Conservation (phyloP, 441 rosid genomes). For the Rhodomyrtus psidioides region DNA sequence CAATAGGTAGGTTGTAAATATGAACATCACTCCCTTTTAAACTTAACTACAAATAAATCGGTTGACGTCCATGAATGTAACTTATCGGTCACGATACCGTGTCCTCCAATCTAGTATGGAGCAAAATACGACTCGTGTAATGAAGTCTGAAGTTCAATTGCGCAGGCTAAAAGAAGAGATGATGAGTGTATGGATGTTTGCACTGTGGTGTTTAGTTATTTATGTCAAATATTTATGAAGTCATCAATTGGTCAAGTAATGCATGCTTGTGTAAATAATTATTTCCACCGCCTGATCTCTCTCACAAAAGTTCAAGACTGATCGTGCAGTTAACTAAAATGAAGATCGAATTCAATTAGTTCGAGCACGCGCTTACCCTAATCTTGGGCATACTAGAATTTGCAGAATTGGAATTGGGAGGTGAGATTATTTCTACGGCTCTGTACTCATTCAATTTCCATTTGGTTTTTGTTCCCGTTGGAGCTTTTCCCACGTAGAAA, state of each 20-base stretch:
- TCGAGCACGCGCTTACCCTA: neutral
- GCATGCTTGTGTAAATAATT: neutral
- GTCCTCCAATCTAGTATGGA: neutral
- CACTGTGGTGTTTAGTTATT: neutral
- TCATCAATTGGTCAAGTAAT: neutral
- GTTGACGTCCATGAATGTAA: neutral
- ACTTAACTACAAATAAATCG: neutral
- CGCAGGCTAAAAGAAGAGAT: neutral
- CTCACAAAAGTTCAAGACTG: neutral
- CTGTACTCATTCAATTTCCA: conserved; percentile 87
- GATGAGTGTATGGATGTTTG: neutral
- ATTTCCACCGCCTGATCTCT: neutral
- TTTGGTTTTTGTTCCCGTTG: conserved; percentile 60
- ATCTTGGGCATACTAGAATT: neutral
- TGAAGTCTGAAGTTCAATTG: neutral
- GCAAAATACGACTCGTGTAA: neutral
- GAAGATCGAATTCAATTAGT: neutral
- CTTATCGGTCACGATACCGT: neutral
- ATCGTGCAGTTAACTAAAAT: neutral
- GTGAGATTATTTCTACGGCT: conserved; percentile 30
- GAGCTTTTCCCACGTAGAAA: conserved; percentile 70
- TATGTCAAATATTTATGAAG: neutral
- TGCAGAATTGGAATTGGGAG: neutral
- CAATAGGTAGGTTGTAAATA: neutral
- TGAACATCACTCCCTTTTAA: neutral